Conservation (phyloP, 306 rosid species). For the apple (Malus domestica) region ASM211411v1 NC_041797.1:538001-538500, state of each 20-base stretch:
- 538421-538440: accelerated
- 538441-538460: no score
- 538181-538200: background rate
- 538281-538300: no score
- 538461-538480: no score
- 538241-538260: background rate
- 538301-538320: no score
- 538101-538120: background rate
- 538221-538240: background rate
- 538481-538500: no score
- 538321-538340: no score
- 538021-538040: background rate
- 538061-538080: background rate
- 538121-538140: background rate
- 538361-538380: no score
- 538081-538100: background rate
- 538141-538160: background rate
- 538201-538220: background rate
- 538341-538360: accelerated
- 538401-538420: no score
- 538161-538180: background rate
- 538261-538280: no score
- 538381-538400: no score
- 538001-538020: background rate
- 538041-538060: background rate